phyloP scores from a whole-genome alignment of 805 yeast genomes.

The Saturnispora ahearnii region DNA sequence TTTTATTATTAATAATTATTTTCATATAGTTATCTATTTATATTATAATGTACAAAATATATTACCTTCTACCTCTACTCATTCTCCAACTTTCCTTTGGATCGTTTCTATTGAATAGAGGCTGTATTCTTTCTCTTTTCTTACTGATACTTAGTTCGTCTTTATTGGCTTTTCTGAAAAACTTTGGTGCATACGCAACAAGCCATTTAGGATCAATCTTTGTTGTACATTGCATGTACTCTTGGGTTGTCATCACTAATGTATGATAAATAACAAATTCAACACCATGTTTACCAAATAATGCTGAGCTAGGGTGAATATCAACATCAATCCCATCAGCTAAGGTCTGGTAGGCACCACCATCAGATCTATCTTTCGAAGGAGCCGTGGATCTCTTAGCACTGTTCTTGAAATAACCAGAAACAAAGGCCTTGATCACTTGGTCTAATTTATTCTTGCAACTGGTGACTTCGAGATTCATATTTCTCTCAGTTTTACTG shows the following conservation, averaged over 20 bases:
- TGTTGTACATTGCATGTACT: slow-evolving; percentile 86
- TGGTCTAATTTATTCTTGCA: slow-evolving; percentile 49
- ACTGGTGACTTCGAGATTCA: slow-evolving; percentile 26
- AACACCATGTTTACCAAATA: slow-evolving; percentile 45
- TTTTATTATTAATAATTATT: not conserved
- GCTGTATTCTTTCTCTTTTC: slow-evolving; percentile 59
- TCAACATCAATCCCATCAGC: slow-evolving; percentile 65
- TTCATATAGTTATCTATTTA: not conserved
- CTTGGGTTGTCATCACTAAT: slow-evolving; percentile 71
- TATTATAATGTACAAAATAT: not conserved
- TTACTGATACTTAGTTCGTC: slow-evolving; percentile 40
- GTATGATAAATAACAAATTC: slow-evolving; percentile 80
- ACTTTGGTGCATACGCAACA: slow-evolving; percentile 58
- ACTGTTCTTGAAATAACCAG: slow-evolving; percentile 61
- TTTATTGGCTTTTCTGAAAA: slow-evolving; percentile 56
- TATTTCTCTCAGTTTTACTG: slow-evolving; percentile 18
- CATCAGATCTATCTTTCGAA: slow-evolving; percentile 29
- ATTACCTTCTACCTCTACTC: slow-evolving; percentile 33
- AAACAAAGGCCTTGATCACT: slow-evolving; percentile 52
- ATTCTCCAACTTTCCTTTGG: slow-evolving; percentile 71
- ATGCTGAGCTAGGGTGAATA: slow-evolving; percentile 79
- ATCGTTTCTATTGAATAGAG: slow-evolving; percentile 54
- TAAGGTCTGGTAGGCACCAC: slow-evolving; percentile 44
- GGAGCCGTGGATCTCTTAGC: slow-evolving; percentile 48
- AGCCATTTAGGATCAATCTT: slow-evolving; percentile 80